A percentile compares a stretch with the other conserved stretches of the same genome.
Conservation (phyloP, 768 basidiomycete species). For the Tulasnella sp. region DNA sequence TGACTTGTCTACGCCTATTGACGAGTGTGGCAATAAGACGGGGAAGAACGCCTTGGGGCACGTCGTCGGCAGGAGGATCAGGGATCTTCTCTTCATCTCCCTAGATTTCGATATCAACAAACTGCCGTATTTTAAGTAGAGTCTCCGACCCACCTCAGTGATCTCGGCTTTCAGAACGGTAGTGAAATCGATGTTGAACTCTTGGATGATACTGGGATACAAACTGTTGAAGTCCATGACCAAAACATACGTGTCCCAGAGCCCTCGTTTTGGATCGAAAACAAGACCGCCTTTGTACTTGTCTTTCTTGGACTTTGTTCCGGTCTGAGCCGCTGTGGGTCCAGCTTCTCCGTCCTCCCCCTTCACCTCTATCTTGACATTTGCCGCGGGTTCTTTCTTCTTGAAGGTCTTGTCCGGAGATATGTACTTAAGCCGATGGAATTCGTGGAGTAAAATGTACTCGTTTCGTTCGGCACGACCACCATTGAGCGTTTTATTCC, state of each 20-base stretch:
- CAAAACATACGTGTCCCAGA: constrained; percentile 94
- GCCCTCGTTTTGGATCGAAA: constrained; percentile 87
- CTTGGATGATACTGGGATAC: constrained; percentile 98
- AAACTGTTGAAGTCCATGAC: constrained; percentile 99
- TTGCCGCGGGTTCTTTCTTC: constrained; percentile 44
- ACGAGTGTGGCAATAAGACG: constrained; percentile 96
- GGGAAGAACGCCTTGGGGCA: constrained; percentile 82
- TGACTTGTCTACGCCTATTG: constrained; percentile 78
- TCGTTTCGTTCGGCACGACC: constrained; percentile 98
- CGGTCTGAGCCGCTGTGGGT: constrained; percentile 30
- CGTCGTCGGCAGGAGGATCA: constrained; percentile 64
- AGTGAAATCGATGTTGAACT: constrained; percentile 99
- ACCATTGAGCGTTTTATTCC: constrained; percentile 95
- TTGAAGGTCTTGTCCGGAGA: constrained; percentile 90
- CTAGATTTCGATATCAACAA: constrained; percentile 26
- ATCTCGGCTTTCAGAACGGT: constrained; percentile 68
- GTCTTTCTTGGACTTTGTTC: constrained; percentile 63
- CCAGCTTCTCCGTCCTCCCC: constrained; percentile 36
- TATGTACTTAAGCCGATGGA: constrained; percentile 90
- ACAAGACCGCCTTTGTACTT: constrained; percentile 99
- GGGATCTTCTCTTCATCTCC: constrained; percentile 77
- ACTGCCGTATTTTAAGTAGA: background rate
- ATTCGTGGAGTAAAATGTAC: constrained; percentile 96
- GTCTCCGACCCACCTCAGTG: constrained; percentile 23
- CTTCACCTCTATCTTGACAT: constrained; percentile 28